phyloP scores from a whole-genome alignment of 2,329 filamentous ascomycete species.

The Sarocladiaceae sp. region DNA sequence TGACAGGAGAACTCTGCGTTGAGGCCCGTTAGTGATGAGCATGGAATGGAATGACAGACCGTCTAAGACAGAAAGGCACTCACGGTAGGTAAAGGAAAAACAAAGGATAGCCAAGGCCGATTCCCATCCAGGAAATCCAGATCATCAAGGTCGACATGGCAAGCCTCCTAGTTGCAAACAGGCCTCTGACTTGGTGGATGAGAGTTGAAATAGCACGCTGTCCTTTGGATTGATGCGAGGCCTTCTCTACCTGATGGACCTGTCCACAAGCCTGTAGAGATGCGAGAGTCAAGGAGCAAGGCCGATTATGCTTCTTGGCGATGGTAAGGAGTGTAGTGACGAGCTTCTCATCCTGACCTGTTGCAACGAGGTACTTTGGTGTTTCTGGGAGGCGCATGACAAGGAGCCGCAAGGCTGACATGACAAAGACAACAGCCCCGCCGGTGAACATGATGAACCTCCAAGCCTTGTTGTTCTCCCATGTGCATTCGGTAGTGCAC shows the following conservation, averaged over 20 bases:
- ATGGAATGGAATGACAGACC: no score
- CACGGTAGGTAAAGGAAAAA: neutral
- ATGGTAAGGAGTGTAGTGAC: constrained; percentile 36
- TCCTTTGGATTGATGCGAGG: neutral
- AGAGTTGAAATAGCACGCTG: constrained; percentile 23
- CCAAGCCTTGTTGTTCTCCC: constrained; percentile 45
- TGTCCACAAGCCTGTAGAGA: constrained; percentile 34
- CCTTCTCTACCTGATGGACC: neutral
- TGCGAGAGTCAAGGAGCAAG: constrained; percentile 34
- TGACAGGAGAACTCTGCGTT: neutral
- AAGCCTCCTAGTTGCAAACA: constrained; percentile 56
- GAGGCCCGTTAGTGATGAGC: no score
- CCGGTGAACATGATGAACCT: constrained; percentile 44
- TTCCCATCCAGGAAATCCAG: constrained; percentile 27
- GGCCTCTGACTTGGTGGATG: constrained; percentile 49
- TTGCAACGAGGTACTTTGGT: constrained; percentile 54
- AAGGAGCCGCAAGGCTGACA: constrained; percentile 50
- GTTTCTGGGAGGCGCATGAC: constrained; percentile 54
- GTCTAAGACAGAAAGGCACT: no score
- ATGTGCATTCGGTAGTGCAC: constrained; percentile 33
- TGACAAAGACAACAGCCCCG: constrained; percentile 40
- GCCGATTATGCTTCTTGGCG: constrained; percentile 33
- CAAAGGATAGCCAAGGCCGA: neutral
- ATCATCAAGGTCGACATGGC: constrained; percentile 55
- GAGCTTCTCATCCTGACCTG: constrained; percentile 47